phyloP scores from a whole-genome alignment of 176 grass and related monocot species.

The Oryza meyeriana region DNA sequence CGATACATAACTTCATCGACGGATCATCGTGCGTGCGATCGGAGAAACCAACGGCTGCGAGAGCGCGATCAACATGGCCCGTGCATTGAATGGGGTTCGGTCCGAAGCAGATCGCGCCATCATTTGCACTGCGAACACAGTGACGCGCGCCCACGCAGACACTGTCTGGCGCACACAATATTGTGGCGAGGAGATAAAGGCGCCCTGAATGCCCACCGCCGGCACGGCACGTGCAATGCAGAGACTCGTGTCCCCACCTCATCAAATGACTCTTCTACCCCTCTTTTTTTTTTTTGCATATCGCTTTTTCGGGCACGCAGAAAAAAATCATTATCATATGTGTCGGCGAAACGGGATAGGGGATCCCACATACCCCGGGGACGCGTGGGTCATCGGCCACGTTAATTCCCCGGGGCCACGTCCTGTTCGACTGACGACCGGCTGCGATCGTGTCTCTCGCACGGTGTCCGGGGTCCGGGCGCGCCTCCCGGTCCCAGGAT shows the following conservation, averaged over 20 bases:
- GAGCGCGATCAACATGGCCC: background rate
- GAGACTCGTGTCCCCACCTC: background rate
- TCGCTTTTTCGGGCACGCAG: too few relatives aligned
- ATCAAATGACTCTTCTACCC: background rate
- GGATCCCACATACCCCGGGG: too few relatives aligned
- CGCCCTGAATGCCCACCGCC: conserved; percentile 24
- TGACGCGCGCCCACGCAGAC: background rate
- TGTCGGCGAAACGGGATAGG: too few relatives aligned
- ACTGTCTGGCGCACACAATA: background rate
- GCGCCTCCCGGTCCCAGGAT: too few relatives aligned
- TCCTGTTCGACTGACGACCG: too few relatives aligned
- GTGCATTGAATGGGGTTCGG: conserved; percentile 13
- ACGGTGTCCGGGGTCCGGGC: too few relatives aligned
- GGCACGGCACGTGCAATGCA: conserved; percentile 19
- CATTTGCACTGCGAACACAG: background rate
- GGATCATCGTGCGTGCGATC: background rate
- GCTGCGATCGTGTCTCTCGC: too few relatives aligned
- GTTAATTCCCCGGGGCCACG: too few relatives aligned
- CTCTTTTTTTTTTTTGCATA: background rate
- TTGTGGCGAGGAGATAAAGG: background rate
- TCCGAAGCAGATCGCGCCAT: conserved; percentile 24
- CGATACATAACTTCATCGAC: background rate
- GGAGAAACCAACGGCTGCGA: conserved; percentile 9
- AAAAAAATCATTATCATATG: too few relatives aligned
- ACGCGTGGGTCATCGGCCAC: too few relatives aligned